Evolutionary conservation across 768 basidiomycete genomes (phyloP).

Genomic region (Tricholoma bakamatsutake): DNA sequence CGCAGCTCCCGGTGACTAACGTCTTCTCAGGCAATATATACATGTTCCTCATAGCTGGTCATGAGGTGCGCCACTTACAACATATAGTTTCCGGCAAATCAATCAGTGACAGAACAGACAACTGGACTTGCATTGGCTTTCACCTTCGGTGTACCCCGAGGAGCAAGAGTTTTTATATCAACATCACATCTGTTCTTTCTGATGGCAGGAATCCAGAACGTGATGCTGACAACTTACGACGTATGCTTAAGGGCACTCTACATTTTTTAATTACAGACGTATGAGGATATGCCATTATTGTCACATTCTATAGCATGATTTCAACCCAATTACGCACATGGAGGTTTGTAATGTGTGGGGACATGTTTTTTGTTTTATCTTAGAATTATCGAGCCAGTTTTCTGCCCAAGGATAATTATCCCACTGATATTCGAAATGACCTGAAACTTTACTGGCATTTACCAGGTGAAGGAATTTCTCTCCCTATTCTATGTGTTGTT

Average conservation of each 20-base stretch:
- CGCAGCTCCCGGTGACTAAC: neutral
- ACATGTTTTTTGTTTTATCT: too few species aligned
- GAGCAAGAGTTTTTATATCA: constrained; percentile 38
- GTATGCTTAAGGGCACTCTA: neutral
- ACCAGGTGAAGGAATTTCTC: too few species aligned
- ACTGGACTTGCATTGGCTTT: constrained; percentile 34
- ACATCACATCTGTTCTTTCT: constrained; percentile 26
- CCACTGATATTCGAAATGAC: too few species aligned
- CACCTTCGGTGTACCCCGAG: constrained; percentile 31
- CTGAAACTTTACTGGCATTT: too few species aligned
- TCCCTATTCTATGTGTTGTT: too few species aligned
- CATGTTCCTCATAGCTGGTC: constrained; percentile 53
- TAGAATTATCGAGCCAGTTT: too few species aligned
- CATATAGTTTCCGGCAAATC: neutral
- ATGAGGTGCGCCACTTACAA: constrained; percentile 36
- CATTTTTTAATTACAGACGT: constrained; percentile 24
- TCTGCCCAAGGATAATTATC: too few species aligned
- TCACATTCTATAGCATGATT: constrained; percentile 33
- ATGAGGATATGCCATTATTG: constrained; percentile 34
- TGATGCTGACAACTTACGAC: neutral
- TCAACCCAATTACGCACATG: too few species aligned
- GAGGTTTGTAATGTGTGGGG: too few species aligned
- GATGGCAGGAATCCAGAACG: constrained; percentile 27
- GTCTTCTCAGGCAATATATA: constrained; percentile 35
- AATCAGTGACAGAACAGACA: constrained; percentile 29